These are phyloP conservation scores for Trichophyton benhamiae DNA, from an alignment of 2,329 filamentous ascomycete genomes.

Conservation along the genomic window DNA sequence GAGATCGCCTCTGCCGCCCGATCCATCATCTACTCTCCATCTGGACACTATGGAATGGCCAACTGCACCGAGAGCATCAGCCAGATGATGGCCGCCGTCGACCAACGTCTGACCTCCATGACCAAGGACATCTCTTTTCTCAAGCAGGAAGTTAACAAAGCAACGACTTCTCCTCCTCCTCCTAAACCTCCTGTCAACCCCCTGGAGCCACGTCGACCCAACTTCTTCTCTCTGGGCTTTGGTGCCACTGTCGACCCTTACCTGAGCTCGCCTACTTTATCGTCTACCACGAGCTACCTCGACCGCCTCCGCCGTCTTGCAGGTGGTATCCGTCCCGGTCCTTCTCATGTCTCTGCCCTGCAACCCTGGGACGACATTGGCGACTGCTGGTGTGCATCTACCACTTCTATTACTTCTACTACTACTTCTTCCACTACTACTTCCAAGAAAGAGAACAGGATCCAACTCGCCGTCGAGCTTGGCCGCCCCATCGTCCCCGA, in stretches of 20 bases:
- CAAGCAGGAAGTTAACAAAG: slow-evolving; percentile 12
- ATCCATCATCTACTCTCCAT: slow-evolving; percentile 10
- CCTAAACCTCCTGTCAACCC: slow-evolving; percentile 8
- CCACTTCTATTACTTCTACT: slow-evolving; percentile 18
- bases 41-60: neutral
- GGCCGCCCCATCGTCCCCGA: slow-evolving; percentile 48
- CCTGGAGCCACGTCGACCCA: slow-evolving; percentile 40
- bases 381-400: slow-evolving; percentile 72
- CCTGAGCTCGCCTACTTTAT: slow-evolving; percentile 47
- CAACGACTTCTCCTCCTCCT: slow-evolving; percentile 2
- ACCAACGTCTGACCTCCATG: slow-evolving; percentile 12
- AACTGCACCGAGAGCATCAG: slow-evolving; percentile 12
- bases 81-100: slow-evolving; percentile 11
- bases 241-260: slow-evolving; percentile 53
- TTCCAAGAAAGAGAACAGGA: slow-evolving; percentile 21
- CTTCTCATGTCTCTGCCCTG: slow-evolving; percentile 47
- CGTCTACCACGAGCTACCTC: slow-evolving; percentile 17
- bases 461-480: slow-evolving; percentile 31
- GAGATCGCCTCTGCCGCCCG: slow-evolving; percentile 8
- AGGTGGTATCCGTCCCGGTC: slow-evolving; percentile 14
- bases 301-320: slow-evolving; percentile 15
- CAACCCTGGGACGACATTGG: slow-evolving; percentile 62
- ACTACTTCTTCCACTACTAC: too few relatives aligned
- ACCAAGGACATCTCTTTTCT: slow-evolving; percentile 11
- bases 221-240: slow-evolving; percentile 56